Conservation (phyloP, 306 rosid species). For the Gleditsia sinensis region DNA sequence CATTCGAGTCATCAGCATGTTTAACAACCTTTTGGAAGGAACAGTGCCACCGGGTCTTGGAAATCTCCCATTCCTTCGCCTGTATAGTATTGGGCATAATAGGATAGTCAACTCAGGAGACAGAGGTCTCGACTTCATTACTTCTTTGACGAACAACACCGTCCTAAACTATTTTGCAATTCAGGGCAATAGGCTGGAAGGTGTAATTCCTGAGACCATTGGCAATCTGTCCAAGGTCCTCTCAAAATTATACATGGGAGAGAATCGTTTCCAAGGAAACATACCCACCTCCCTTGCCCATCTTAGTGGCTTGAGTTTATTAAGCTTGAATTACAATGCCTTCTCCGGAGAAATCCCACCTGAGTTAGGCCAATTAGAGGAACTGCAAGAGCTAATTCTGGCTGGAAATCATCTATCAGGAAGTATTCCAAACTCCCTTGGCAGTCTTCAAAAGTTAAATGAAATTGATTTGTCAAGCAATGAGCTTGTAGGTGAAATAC, state of each 20-base stretch:
- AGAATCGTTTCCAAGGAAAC: slow-evolving; percentile 58
- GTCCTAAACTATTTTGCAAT: slow-evolving; percentile 51
- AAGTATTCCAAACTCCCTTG: slow-evolving; percentile 58
- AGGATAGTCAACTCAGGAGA: slow-evolving; percentile 48
- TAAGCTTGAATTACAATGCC: slow-evolving; percentile 61
- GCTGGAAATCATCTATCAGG: slow-evolving; percentile 57
- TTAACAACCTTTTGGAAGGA: slow-evolving; percentile 56
- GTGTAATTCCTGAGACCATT: slow-evolving; percentile 63
- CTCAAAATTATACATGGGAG: slow-evolving; percentile 60
- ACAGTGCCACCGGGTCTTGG: slow-evolving; percentile 73
- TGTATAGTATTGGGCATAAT: slow-evolving; percentile 66
- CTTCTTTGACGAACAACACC: slow-evolving; percentile 63
- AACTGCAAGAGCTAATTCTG: slow-evolving; percentile 46
- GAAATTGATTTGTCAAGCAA: slow-evolving; percentile 62
- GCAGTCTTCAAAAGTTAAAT: slow-evolving; percentile 53
- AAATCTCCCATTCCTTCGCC: no score
- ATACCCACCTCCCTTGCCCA: slow-evolving; percentile 61
- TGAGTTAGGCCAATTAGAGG: slow-evolving; percentile 55
- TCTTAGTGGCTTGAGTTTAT: slow-evolving; percentile 54
- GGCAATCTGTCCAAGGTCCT: slow-evolving; percentile 68
- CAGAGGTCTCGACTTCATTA: slow-evolving; percentile 53
- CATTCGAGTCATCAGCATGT: slow-evolving; percentile 52
- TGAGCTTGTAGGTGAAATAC: slow-evolving; percentile 47
- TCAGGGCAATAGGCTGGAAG: slow-evolving; percentile 57
- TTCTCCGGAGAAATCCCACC: slow-evolving; percentile 65